Evolutionary conservation across 139 green algal genomes (phyloP).

Genomic region (Zygnema cylindricum): DNA sequence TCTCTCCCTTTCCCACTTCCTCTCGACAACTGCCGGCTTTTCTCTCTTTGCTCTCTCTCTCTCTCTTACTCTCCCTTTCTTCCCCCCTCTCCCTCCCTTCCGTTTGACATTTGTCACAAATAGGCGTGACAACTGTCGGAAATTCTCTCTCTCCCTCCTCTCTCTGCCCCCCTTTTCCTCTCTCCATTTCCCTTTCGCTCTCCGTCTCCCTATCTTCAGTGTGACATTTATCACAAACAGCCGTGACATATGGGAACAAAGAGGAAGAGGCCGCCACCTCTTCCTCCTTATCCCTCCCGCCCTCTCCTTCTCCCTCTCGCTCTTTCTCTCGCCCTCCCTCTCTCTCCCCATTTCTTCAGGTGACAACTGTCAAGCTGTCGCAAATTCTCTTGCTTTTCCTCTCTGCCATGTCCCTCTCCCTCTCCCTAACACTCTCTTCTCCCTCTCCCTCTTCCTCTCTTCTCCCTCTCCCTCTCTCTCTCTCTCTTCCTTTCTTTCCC

Average conservation of each 20-base stretch:
- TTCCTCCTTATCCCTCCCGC: no score
- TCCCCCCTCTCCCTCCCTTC: neutral
- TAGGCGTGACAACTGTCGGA: neutral
- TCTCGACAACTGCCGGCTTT: neutral
- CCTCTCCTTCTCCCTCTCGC: no score
- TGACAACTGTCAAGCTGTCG: no score
- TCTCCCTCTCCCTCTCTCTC: slow-evolving; percentile 7
- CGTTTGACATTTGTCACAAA: neutral
- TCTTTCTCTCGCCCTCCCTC: no score
- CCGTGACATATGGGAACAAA: no score
- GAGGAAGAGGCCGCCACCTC: no score
- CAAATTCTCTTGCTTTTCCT: no score
- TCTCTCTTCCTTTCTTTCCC: neutral
- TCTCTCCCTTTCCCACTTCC: neutral
- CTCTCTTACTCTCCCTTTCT: neutral
- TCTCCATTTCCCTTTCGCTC: no score
- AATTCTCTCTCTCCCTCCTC: neutral
- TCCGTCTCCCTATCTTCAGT: no score
- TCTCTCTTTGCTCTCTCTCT: neutral
- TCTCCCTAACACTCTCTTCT: slow-evolving; percentile 20
- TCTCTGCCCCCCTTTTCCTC: neutral
- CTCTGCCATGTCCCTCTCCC: no score
- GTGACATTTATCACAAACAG: no score
- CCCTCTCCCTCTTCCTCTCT: neutral
- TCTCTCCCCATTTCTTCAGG: no score